A percentile compares a stretch with the other conserved stretches of the same genome.
Evolutionary conservation across 2,329 filamentous ascomycete genomes (phyloP).

Genomic region (Kalaharituber pfeilii): DNA sequence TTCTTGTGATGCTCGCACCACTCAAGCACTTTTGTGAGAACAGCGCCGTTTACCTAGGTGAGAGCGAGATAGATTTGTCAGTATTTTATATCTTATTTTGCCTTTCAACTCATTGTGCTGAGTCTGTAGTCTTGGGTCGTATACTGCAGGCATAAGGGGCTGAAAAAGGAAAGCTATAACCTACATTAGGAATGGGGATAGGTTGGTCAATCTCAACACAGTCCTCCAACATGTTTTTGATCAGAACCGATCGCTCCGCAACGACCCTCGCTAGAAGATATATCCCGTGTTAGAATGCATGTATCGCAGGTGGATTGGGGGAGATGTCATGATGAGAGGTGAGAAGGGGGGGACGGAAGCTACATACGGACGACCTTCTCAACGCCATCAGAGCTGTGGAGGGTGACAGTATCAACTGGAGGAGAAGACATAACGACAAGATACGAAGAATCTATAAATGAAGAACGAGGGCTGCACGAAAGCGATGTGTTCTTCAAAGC

Average conservation of each 20-base stretch:
- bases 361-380: not conserved
- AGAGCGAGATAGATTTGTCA: not conserved
- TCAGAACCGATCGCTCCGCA: conserved; percentile 78
- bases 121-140: too few species aligned
- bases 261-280: conserved; percentile 27
- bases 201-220: conserved; percentile 51
- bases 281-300: not conserved
- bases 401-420: not conserved
- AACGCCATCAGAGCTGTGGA: not conserved
- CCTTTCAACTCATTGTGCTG: too few species aligned
- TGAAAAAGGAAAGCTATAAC: conserved; percentile 18
- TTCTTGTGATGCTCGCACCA: conserved; percentile 93
- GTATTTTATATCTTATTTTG: too few species aligned
- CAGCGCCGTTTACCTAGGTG: conserved; percentile 66
- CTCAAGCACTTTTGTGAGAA: conserved; percentile 89
- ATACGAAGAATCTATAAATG: too few species aligned
- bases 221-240: conserved; percentile 98
- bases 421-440: not conserved
- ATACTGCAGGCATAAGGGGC: not conserved
- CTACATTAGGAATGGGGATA: conserved; percentile 74
- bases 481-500: too few species aligned
- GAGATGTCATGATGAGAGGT: not conserved
- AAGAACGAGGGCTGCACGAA: too few species aligned
- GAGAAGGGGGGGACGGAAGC: not conserved
- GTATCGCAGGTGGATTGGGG: not conserved